phyloP scores from a whole-genome alignment of 495 filamentous ascomycete species.

The Astrocystis sublimbata region DNA sequence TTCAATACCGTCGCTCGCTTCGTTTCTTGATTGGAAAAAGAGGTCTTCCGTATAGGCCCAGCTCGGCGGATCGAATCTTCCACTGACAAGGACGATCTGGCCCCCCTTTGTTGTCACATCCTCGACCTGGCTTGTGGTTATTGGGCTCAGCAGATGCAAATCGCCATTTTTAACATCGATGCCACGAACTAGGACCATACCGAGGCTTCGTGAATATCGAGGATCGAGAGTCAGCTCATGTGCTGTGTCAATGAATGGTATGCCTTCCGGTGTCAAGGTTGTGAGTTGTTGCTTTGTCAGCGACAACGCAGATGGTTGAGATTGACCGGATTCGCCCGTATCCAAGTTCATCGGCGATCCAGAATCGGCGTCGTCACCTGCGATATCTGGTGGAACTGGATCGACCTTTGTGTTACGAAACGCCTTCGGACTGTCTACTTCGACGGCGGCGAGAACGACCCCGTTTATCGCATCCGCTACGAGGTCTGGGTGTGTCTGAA shows the following conservation, averaged over 20 bases:
- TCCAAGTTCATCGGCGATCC: conserved; percentile 11
- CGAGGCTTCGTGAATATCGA: conserved; percentile 44
- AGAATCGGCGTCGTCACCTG: conserved; percentile 20
- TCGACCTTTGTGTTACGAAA: conserved; percentile 26
- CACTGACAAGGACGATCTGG: conserved; percentile 55
- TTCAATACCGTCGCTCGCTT: conserved; percentile 25
- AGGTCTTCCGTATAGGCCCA: conserved; percentile 61
- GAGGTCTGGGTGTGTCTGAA: conserved; percentile 41
- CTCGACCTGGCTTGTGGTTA: conserved; percentile 35
- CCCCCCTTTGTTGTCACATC: conserved; percentile 30
- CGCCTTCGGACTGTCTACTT: conserved; percentile 36
- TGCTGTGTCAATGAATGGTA: conserved; percentile 46
- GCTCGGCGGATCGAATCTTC: conserved; percentile 57
- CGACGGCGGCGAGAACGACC: conserved; percentile 42
- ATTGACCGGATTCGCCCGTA: not conserved
- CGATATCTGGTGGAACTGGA: not conserved
- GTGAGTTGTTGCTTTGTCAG: conserved; percentile 8
- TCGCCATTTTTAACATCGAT: conserved; percentile 47
- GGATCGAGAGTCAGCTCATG: conserved; percentile 46
- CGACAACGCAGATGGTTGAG: conserved; percentile 8
- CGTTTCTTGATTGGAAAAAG: conserved; percentile 27
- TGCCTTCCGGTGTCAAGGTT: conserved; percentile 31
- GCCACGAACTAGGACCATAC: conserved; percentile 56
- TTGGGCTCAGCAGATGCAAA: conserved; percentile 57
- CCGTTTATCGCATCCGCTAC: conserved; percentile 49